phyloP scores from a whole-genome alignment of 345 rosid species.

The Adansonia digitata region DNA sequence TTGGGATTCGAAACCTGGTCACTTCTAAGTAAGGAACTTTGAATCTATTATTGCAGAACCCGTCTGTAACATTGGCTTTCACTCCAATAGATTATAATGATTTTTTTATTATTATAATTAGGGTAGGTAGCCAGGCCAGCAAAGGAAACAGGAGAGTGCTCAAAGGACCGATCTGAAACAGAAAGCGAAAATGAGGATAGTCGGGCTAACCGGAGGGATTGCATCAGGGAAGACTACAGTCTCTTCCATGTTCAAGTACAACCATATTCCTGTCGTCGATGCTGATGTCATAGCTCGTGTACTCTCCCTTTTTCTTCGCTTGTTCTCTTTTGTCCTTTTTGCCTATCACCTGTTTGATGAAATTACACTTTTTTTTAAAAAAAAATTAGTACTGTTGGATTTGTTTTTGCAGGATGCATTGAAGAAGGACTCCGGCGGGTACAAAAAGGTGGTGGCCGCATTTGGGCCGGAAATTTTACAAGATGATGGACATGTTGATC shows the following conservation, averaged over 20 bases:
- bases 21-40: no score
- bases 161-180: background rate
- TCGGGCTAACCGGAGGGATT: conserved; percentile 86
- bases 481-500: conserved; percentile 55
- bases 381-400: background rate
- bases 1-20: no score
- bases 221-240: conserved; percentile 90
- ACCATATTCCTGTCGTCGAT: conserved; percentile 68
- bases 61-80: no score
- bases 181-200: conserved; percentile 56
- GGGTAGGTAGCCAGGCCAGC: background rate
- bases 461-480: conserved; percentile 61
- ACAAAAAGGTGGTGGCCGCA: conserved; percentile 52
- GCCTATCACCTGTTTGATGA: background rate
- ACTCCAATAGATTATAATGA: no score
- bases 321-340: background rate
- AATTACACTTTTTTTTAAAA: no score
- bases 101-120: no score
- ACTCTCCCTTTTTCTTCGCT: background rate
- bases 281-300: conserved; percentile 82
- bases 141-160: background rate
- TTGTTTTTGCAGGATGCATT: conserved; percentile 44
- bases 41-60: no score
- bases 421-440: conserved; percentile 59
- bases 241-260: conserved; percentile 70